These are phyloP conservation scores for Trichoderma parareesei DNA, from an alignment of 495 filamentous ascomycete species.

Conservation along the genomic window DNA sequence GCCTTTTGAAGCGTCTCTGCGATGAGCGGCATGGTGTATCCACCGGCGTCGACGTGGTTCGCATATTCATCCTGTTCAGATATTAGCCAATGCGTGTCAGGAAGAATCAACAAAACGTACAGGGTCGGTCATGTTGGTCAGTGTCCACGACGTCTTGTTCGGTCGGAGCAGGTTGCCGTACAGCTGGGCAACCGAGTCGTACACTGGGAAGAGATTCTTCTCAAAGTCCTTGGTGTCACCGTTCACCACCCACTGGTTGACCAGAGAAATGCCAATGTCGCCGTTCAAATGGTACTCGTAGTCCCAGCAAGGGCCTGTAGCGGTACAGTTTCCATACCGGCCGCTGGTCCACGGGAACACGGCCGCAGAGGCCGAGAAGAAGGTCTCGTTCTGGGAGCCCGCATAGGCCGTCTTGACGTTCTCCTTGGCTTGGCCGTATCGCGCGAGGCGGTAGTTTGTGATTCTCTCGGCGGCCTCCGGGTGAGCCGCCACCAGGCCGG, in stretches of 20 bases:
- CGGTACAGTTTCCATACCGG: conserved; percentile 55
- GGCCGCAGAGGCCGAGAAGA: conserved; percentile 12
- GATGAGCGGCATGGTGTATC: conserved; percentile 6
- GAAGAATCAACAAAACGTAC: background rate
- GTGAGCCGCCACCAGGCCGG: conserved; percentile 43
- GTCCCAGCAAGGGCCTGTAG: conserved; percentile 50
- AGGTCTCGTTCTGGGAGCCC: conserved; percentile 28
- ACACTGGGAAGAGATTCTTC: background rate
- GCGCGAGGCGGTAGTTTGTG: conserved; percentile 40
- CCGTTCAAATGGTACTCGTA: conserved; percentile 53
- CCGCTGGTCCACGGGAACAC: conserved; percentile 50
- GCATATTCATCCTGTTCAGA: background rate
- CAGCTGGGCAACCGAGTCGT: background rate
- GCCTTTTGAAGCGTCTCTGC: background rate
- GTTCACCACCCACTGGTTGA: conserved; percentile 2
- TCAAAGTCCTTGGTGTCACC: background rate
- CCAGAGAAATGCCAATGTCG: conserved; percentile 61
- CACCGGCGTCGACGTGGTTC: conserved; percentile 3
- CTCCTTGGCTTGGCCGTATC: conserved; percentile 39
- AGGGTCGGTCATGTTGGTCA: conserved; percentile 6
- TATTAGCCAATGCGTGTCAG: background rate
- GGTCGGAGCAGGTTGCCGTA: background rate
- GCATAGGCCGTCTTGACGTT: conserved; percentile 35
- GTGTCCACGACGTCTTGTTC: background rate
- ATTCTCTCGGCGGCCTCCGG: conserved; percentile 42